Percentiles rank a stretch among this genome's conserved stretches.
Evolutionary conservation across 176 grass and related monocot genomes (phyloP).

Genomic region (Luzula sylvatica): DNA sequence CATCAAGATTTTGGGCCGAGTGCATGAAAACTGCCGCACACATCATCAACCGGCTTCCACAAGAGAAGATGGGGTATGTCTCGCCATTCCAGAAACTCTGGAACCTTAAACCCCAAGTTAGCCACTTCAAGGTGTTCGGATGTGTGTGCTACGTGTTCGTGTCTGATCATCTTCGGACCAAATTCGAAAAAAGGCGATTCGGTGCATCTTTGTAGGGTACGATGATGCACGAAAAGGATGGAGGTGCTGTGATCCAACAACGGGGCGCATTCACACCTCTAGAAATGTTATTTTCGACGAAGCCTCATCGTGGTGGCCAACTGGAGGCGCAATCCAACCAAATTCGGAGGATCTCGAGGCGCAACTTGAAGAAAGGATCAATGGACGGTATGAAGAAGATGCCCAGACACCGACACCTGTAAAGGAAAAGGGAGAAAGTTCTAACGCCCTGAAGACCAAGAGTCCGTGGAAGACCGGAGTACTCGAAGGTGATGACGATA

Average conservation of each 20-base stretch:
- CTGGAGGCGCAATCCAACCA: neutral
- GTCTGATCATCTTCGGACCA: conserved; percentile 1
- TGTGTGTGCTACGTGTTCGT: conserved; percentile 10
- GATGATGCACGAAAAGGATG: conserved; percentile 12
- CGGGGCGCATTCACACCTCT: neutral
- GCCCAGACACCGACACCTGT: too few relatives aligned
- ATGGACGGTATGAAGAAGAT: neutral
- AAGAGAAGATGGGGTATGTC: neutral
- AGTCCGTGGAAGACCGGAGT: neutral
- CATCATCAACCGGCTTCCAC: too few relatives aligned
- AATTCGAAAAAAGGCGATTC: conserved; percentile 11
- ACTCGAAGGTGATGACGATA: neutral
- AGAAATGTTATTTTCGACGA: neutral
- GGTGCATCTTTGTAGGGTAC: conserved; percentile 25
- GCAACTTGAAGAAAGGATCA: neutral
- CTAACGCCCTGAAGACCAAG: neutral
- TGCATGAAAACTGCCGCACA: too few relatives aligned
- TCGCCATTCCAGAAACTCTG: neutral
- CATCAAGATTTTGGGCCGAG: too few relatives aligned
- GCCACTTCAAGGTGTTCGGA: neutral
- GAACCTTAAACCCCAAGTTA: neutral
- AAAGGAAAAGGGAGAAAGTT: neutral
- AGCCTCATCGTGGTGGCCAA: neutral
- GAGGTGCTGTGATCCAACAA: conserved; percentile 20
- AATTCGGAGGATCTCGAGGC: neutral